Evolutionary conservation across 768 basidiomycete species (phyloP).

Genomic region (Naganishia vaughanmartiniae): DNA sequence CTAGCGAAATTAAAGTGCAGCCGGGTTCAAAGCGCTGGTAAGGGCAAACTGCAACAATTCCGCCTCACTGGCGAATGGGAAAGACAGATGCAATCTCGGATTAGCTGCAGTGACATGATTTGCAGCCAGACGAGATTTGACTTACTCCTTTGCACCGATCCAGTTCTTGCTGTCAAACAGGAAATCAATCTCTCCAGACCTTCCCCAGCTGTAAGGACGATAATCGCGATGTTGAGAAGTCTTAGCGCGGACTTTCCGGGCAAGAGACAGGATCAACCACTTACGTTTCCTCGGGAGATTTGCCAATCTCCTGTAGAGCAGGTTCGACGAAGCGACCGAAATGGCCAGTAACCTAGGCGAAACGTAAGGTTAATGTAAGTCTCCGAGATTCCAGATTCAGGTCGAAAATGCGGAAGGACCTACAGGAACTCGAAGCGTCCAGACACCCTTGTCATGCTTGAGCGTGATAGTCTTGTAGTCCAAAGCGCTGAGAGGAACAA

Average conservation of each 20-base stretch:
- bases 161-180: constrained; percentile 49
- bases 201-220: constrained; percentile 12
- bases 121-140: neutral
- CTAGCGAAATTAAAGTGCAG: constrained; percentile 14
- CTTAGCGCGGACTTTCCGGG: neutral
- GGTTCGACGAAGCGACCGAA: constrained; percentile 22
- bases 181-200: constrained; percentile 44
- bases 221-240: neutral
- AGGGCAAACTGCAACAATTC: constrained; percentile 45
- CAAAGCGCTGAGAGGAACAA: constrained; percentile 46
- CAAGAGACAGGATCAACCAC: neutral
- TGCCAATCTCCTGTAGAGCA: constrained; percentile 3
- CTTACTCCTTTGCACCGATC: constrained; percentile 50
- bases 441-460: constrained; percentile 18
- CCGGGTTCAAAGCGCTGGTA: constrained; percentile 35
- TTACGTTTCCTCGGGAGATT: constrained; percentile 18
- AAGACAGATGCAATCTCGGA: neutral
- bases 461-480: constrained; percentile 35
- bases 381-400: neutral
- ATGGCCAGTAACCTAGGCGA: constrained; percentile 11
- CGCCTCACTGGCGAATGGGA: constrained; percentile 37
- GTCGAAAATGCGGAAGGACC: neutral
- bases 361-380: neutral
- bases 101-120: neutral
- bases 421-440: constrained; percentile 18